Evolutionary conservation across 202 grass and related monocot species (phyloP).

Genomic region (Zoysia matrella): DNA sequence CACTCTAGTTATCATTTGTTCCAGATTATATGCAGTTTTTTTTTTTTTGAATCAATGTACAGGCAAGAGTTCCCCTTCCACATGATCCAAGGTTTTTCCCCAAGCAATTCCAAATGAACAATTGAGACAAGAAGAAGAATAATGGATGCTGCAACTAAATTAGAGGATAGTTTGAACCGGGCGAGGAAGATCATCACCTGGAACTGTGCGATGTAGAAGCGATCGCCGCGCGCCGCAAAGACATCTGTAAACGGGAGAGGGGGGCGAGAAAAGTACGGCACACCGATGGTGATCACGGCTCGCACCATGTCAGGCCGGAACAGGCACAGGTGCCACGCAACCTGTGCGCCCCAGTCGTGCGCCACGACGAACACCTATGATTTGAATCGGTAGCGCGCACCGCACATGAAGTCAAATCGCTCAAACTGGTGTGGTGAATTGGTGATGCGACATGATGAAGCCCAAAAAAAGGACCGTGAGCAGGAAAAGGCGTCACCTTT

Average conservation of each 20-base stretch:
- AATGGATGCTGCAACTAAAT: not conserved
- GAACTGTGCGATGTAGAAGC: constrained; percentile 61
- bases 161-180: not conserved
- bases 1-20: too few relatives aligned
- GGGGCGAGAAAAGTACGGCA: constrained; percentile 47
- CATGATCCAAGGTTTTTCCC: too few relatives aligned
- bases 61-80: not conserved
- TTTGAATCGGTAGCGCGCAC: too few relatives aligned
- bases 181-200: constrained; percentile 38
- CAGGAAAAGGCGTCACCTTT: constrained; percentile 32
- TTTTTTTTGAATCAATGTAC: too few relatives aligned
- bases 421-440: not conserved
- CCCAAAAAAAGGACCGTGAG: not conserved
- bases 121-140: not conserved
- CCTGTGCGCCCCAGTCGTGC: constrained; percentile 53
- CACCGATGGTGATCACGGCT: constrained; percentile 41
- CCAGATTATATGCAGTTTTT: too few relatives aligned
- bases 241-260: not conserved
- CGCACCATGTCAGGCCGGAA: constrained; percentile 66
- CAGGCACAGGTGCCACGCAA: constrained; percentile 62
- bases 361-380: constrained; percentile 33
- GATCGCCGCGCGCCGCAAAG: constrained; percentile 46
- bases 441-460: too few relatives aligned
- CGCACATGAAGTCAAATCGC: constrained; percentile 6
- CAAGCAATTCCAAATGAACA: too few relatives aligned